Base-by-base conservation (phyloP, 768 basidiomycete genomes). In the Ephemerocybe angulata region DNA sequence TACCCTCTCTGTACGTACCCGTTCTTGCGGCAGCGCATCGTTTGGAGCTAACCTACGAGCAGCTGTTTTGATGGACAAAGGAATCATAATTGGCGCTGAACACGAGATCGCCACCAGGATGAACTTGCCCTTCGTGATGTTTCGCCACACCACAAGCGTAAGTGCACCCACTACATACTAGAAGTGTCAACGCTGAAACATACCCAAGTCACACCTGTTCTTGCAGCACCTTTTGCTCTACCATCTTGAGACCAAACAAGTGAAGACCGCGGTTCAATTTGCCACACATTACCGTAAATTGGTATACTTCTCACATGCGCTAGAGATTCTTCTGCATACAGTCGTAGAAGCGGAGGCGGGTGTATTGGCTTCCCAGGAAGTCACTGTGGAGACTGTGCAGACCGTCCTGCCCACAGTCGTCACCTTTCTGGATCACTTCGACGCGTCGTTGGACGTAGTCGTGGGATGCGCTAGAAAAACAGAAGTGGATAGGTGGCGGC, bases 41-140 rank as follows among this genome's bases (percentile, higher is more conserved):
- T 56, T 58, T n/a, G n/a, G n/a, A n/a, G 55, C 50, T 58, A 33
- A 58, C 33, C 21, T 29, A 52, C 12, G 38, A 19, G 30, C 62
- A 98, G 96, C 96, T 54, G 93, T 94, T 6, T 80, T 99, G 24
- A 98, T 98, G 94, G 95, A 98, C 69, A 99, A 98, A 66, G 96
- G 95, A 1, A 97, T 99, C 60, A 93, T 99, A 59, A 94, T 98
- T 61, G 96, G 96, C 7, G 91, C 89, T 25, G 95, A 98, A 60
- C 84, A 94, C 54, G 96, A 99, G 68, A 82, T 84, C 2, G 86
- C 84, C 2, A 78, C 86, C 15, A 80, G 90, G 51, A 72, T 78
- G 24, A 89, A 86, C 54, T 73, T 98, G 8, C 84, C 93, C 1
- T 97, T 97, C 66, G 86, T 88, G 13, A 87, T 95, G 74, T 98